phyloP scores from a whole-genome alignment of 2,329 filamentous ascomycete species.

The Cercospora sp. region DNA sequence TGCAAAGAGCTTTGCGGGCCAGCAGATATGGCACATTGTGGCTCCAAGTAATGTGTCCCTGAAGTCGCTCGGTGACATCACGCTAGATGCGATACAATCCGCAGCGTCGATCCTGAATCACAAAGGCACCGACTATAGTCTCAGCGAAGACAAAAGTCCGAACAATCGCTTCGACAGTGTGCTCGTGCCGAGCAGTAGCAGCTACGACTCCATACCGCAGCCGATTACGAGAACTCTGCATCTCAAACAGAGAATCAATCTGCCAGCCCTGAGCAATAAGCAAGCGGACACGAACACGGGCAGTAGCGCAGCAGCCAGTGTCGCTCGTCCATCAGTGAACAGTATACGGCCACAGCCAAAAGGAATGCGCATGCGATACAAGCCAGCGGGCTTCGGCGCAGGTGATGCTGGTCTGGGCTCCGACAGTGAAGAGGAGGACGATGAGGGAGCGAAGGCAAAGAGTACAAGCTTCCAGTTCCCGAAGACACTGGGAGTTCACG shows the following conservation, averaged over 20 bases:
- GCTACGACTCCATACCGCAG: conserved; percentile 43
- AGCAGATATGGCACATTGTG: conserved; percentile 80
- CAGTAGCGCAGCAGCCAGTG: conserved; percentile 43
- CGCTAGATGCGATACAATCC: conserved; percentile 58
- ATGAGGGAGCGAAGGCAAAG: conserved; percentile 34
- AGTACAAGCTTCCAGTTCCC: conserved; percentile 30
- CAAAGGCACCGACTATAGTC: conserved; percentile 60
- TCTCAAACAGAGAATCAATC: conserved; percentile 62
- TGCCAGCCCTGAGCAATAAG: conserved; percentile 47
- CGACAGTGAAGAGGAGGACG: conserved; percentile 44
- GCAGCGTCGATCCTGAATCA: conserved; percentile 61
- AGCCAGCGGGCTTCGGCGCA: conserved; percentile 61
- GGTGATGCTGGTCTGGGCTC: conserved; percentile 48
- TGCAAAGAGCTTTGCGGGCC: conserved; percentile 58
- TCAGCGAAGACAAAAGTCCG: conserved; percentile 22
- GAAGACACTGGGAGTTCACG: conserved; percentile 29
- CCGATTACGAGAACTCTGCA: conserved; percentile 62
- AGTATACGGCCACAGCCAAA: conserved; percentile 64
- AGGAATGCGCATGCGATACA: conserved; percentile 66
- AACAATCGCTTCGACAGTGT: conserved; percentile 25
- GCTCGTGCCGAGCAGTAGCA: conserved; percentile 28
- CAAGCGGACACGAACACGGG: conserved; percentile 46
- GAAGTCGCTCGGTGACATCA: conserved; percentile 63
- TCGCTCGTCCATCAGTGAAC: conserved; percentile 52
- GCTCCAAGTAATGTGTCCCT: conserved; percentile 70